Conservation (phyloP, 208 protist genomes). For the Leptomonas pyrrhocoris region DNA sequence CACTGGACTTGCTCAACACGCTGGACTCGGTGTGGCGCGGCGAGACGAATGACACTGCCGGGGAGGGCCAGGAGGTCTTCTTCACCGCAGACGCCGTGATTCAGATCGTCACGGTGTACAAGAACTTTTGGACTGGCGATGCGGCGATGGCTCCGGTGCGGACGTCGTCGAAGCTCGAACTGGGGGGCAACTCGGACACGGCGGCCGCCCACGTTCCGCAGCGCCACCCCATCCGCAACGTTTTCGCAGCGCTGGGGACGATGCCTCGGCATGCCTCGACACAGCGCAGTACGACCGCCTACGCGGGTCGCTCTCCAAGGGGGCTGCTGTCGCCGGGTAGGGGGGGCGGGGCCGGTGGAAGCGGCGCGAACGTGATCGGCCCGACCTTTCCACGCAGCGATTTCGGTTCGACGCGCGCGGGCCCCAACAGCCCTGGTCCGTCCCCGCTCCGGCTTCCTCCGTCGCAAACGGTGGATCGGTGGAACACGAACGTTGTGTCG, state of each 20-base stretch:
- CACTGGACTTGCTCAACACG: constrained; percentile 65
- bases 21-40: constrained; percentile 80
- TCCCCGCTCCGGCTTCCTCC: background rate
- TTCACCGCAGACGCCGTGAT: constrained; percentile 73
- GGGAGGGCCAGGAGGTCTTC: constrained; percentile 35
- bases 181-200: background rate
- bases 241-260: constrained; percentile 10
- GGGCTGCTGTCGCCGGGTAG: background rate
- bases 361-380: background rate
- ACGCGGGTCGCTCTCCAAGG: constrained; percentile 9
- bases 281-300: constrained; percentile 6
- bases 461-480: constrained; percentile 1
- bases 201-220: constrained; percentile 3
- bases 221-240: constrained; percentile 26
- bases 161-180: constrained; percentile 3
- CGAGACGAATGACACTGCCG: constrained; percentile 31
- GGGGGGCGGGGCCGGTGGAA: background rate
- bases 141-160: background rate
- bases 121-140: constrained; percentile 40
- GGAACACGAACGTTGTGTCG: constrained; percentile 7
- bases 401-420: constrained; percentile 7
- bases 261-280: background rate
- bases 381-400: background rate
- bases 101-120: constrained; percentile 75
- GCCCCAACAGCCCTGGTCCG: background rate